Conservation (phyloP, 495 filamentous ascomycete genomes). For the Daldinia decipiens region DNA sequence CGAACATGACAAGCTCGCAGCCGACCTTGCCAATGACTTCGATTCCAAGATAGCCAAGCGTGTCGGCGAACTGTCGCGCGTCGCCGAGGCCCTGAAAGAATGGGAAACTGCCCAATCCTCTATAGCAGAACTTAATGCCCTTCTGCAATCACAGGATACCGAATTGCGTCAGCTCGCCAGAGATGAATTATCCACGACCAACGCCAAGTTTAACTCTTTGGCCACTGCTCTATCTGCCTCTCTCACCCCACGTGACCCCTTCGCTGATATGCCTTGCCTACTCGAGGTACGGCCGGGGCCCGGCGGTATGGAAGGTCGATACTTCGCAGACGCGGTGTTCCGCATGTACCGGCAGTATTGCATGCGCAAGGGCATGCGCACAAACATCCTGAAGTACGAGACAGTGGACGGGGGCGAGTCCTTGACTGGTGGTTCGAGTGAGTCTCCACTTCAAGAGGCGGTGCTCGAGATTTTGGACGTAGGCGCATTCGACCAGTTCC, state of each 20-base stretch:
- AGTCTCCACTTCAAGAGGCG: slow-evolving; percentile 78
- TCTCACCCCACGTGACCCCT: slow-evolving; percentile 89
- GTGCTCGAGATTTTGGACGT: slow-evolving; percentile 82
- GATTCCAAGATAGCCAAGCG: slow-evolving; percentile 78
- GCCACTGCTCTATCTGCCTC: slow-evolving; percentile 73
- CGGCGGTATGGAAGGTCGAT: slow-evolving; percentile 89
- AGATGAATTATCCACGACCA: slow-evolving; percentile 78
- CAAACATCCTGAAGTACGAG: slow-evolving; percentile 63
- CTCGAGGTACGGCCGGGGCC: slow-evolving; percentile 92
- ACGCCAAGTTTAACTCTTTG: slow-evolving; percentile 65
- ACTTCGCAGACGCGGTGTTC: slow-evolving; percentile 88
- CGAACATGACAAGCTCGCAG: slow-evolving; percentile 69
- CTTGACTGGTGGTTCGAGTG: slow-evolving; percentile 63
- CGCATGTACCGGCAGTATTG: slow-evolving; percentile 91
- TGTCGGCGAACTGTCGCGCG: slow-evolving; percentile 76
- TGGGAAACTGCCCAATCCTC: slow-evolving; percentile 70
- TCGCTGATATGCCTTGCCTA: slow-evolving; percentile 90
- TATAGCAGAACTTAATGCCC: slow-evolving; percentile 61
- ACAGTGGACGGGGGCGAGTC: slow-evolving; percentile 65
- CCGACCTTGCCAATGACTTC: slow-evolving; percentile 70
- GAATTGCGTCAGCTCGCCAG: slow-evolving; percentile 72
- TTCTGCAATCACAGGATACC: slow-evolving; percentile 61
- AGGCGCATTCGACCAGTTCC: slow-evolving; percentile 81
- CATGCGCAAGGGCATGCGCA: slow-evolving; percentile 60
- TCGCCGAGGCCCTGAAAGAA: slow-evolving; percentile 74